Percentiles rank a stretch among this genome's conserved stretches.
Conservation (phyloP, 2,329 filamentous ascomycete species). For the Apiospora phragmitis region DNA sequence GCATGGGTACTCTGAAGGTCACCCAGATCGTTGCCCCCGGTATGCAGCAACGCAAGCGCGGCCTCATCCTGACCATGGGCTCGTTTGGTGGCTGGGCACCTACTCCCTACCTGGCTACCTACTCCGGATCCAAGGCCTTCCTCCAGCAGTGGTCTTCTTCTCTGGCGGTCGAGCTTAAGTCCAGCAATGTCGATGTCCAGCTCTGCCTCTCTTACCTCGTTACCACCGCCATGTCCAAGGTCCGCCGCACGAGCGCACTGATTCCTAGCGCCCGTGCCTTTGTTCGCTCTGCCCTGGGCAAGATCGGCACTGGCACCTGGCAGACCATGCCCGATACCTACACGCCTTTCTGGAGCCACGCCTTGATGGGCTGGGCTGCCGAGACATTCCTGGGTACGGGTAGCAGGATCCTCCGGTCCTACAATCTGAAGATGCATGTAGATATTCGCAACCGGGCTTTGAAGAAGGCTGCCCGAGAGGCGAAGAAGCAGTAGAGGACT, state of each 20-base stretch:
- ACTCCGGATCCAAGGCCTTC: constrained; percentile 97
- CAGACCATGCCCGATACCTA: constrained; percentile 81
- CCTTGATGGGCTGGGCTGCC: constrained; percentile 81
- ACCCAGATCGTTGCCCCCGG: constrained; percentile 83
- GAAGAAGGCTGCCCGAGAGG: constrained; percentile 79
- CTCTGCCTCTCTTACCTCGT: constrained; percentile 91
- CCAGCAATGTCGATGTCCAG: constrained; percentile 83
- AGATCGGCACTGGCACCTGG: constrained; percentile 79
- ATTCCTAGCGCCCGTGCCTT: constrained; percentile 83
- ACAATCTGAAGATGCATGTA: constrained; percentile 71
- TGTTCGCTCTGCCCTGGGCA: constrained; percentile 74
- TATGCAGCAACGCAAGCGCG: constrained; percentile 80
- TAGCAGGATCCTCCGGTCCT: constrained; percentile 45
- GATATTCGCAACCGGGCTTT: constrained; percentile 81
- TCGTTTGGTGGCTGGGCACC: constrained; percentile 93
- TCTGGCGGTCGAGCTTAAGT: constrained; percentile 78
- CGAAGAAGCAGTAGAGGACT: constrained; percentile 59
- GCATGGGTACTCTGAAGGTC: constrained; percentile 82
- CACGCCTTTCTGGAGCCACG: constrained; percentile 92
- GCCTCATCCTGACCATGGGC: constrained; percentile 94
- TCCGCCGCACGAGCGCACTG: constrained; percentile 73
- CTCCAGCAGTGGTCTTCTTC: constrained; percentile 93
- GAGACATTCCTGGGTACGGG: constrained; percentile 57
- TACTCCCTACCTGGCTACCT: constrained; percentile 89
- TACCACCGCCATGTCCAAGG: constrained; percentile 95